These are phyloP conservation scores for Tuctoria greenei DNA, from an alignment of 176 grass and related monocot genomes.

Conservation along the genomic window DNA sequence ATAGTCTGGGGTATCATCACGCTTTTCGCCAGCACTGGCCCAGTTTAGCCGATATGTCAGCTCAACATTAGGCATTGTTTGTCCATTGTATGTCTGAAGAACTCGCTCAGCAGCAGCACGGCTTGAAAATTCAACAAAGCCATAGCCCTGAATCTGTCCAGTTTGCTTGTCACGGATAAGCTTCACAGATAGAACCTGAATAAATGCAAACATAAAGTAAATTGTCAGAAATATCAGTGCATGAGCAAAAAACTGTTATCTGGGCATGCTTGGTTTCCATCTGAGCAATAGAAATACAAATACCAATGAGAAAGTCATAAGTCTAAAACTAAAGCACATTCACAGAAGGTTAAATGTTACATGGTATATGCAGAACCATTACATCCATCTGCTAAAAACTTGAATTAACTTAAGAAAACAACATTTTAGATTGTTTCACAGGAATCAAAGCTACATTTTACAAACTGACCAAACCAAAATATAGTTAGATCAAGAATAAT, in stretches of 20 bases:
- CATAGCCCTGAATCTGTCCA: slow-evolving; percentile 84
- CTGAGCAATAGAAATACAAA: not conserved
- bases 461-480: not conserved
- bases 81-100: slow-evolving; percentile 79
- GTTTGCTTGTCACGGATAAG: slow-evolving; percentile 85
- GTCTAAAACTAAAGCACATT: not conserved
- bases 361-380: slow-evolving; percentile 6
- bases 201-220: slow-evolving; percentile 6
- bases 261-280: not conserved
- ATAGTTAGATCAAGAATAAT: not conserved
- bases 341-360: not conserved
- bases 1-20: slow-evolving; percentile 76
- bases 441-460: not conserved
- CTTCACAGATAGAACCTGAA: slow-evolving; percentile 73
- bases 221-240: not conserved
- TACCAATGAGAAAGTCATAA: not conserved
- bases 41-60: slow-evolving; percentile 80
- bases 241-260: not conserved
- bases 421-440: not conserved
- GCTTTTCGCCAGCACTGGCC: slow-evolving; percentile 93
- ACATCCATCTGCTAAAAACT: not conserved
- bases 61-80: slow-evolving; percentile 84
- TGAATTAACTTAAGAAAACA: not conserved
- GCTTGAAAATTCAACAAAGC: slow-evolving; percentile 84
- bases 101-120: slow-evolving; percentile 73